A percentile compares a stretch with the other conserved stretches of the same genome.
Conservation (phyloP, 441 rosid genomes). For the Cnidoscolus chayamansa region DNA sequence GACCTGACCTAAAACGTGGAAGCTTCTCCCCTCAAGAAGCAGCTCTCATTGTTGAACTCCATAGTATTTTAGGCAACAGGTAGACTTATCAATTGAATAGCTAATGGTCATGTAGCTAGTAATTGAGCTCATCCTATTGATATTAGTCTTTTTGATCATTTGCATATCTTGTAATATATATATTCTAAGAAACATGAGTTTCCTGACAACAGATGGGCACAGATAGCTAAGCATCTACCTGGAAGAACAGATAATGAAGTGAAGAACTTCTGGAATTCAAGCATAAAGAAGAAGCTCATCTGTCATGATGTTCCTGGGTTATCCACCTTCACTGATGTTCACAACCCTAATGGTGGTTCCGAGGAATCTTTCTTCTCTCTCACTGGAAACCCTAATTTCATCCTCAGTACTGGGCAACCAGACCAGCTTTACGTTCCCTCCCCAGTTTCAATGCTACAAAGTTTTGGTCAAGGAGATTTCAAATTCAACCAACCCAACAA, state of each 20-base stretch:
- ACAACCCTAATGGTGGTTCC: slow-evolving; percentile 23
- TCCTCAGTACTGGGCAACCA: slow-evolving; percentile 29
- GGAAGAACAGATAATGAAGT: slow-evolving; percentile 98
- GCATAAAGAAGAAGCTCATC: slow-evolving; percentile 89
- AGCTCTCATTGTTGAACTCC: slow-evolving; percentile 90
- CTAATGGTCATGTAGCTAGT: no score
- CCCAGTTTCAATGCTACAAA: slow-evolving; percentile 43
- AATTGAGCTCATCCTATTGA: background rate
- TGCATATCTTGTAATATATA: background rate
- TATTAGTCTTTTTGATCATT: background rate
- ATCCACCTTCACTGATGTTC: slow-evolving; percentile 33
- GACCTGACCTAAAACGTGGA: slow-evolving; percentile 96
- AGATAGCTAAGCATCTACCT: slow-evolving; percentile 84
- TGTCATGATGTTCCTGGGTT: slow-evolving; percentile 49
- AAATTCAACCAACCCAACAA: slow-evolving; percentile 29
- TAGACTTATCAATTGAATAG: slow-evolving; percentile 9
- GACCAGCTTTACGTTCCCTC: slow-evolving; percentile 40
- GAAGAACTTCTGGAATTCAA: slow-evolving; percentile 98
- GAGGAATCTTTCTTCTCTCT: slow-evolving; percentile 45
- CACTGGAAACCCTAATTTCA: slow-evolving; percentile 59
- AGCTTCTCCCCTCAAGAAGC: slow-evolving; percentile 96
- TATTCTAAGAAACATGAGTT: background rate
- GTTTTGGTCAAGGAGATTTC: slow-evolving; percentile 43
- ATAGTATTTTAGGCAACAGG: slow-evolving; percentile 94
- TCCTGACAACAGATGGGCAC: slow-evolving; percentile 73